phyloP scores from a whole-genome alignment of 306 rosid genomes.

The Parietaria judaica region DNA sequence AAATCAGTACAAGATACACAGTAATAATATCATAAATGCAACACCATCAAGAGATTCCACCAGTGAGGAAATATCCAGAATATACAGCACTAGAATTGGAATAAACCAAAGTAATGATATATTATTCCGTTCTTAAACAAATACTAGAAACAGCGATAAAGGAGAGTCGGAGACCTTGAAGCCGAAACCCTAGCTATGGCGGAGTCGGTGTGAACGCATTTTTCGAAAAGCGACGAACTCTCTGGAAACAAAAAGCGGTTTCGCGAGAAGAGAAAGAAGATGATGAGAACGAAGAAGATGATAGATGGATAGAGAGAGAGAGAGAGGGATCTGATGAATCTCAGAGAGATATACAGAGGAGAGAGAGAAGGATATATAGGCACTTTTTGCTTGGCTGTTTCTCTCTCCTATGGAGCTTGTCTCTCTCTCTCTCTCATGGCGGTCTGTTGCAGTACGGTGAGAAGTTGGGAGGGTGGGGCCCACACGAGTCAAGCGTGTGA shows the following conservation, averaged over 20 bases:
- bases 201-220: no score
- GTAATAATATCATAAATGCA: slow-evolving; percentile 12
- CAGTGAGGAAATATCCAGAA: slow-evolving; percentile 2
- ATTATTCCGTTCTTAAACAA: no score
- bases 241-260: no score
- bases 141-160: no score
- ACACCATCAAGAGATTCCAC: neutral
- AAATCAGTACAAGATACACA: slow-evolving; percentile 13
- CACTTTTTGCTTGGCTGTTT: neutral
- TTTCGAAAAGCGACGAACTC: no score
- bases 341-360: slow-evolving; percentile 42
- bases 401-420: no score
- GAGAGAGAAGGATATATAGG: neutral
- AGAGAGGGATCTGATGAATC: slow-evolving; percentile 64
- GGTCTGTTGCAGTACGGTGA: neutral
- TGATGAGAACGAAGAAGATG: no score
- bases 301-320: neutral
- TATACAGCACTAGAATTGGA: neutral
- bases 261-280: no score
- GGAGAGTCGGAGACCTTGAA: no score
- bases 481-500: slow-evolving; percentile 19
- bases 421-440: neutral
- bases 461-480: slow-evolving; percentile 11
- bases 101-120: no score
- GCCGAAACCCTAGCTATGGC: neutral